Evolutionary conservation across 1,284 basidiomycete genomes (phyloP), one percentile per base, ranked within the genome.

Genomic region (Apiotrichum gracile): DNA sequence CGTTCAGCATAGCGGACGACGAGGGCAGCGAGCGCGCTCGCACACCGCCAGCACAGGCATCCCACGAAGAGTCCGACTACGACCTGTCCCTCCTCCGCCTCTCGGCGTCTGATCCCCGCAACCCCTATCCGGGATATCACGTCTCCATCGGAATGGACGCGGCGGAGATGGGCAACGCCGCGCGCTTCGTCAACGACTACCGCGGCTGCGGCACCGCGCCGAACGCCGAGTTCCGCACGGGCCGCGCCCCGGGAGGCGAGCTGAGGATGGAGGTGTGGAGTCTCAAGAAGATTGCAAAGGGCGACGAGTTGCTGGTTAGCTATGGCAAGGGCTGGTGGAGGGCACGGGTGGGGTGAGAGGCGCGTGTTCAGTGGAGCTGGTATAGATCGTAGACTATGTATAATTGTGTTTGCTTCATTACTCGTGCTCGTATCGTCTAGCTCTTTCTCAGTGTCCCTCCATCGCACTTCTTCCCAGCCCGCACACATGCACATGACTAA

Each of bases 241-340:
- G 78, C 34, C 77, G 80, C 56, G 78, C 79, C 9, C 65, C 64
- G 29, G 64, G 62, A n/a, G 88, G 86, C 21, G 86, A 86, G 70
- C 68, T 88, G 59, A 78, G 84, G 49, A 91, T 93, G 81, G 80
- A 83, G 60, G 79, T 93, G 19, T 87, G 85, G 83, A 78, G 81
- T 34, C 17, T 16, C 13, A 1, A n/a, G n/a, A 1, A 76, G 75
- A 12, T 83, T 96, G 49, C 81, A 78, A 91, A 87, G 68, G 88
- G 88, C 2, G 83, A 90, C 16, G 92, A 96, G 73, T 81, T 97
- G 39, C 70, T 92, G 29, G 86, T 94, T 31, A 89, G 85, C 22
- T 96, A 96, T 68, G 91, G 91, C n/a, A 92, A 92, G 66, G 80
- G 82, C n/a, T 94, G 87, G 83, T 93, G 91, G 91, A 76, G 72